phyloP scores from a whole-genome alignment of 2,329 filamentous ascomycete genomes.

The Cordyceps pruinosa region DNA sequence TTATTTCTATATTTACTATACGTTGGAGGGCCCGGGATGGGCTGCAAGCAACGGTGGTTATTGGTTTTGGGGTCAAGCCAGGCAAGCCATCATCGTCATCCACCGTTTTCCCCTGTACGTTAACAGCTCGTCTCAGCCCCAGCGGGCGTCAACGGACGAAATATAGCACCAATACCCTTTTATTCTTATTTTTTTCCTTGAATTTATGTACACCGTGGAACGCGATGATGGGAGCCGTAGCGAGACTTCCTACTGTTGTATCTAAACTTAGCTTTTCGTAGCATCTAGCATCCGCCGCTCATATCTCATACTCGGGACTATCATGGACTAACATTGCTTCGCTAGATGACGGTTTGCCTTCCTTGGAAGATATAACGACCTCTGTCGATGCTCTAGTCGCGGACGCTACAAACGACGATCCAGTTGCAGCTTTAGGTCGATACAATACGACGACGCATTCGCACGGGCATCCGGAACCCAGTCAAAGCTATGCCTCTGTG shows the following conservation, averaged over 20 bases:
- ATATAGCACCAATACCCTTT: constrained; percentile 33
- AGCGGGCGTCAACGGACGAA: constrained; percentile 32
- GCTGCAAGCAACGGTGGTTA: constrained; percentile 18
- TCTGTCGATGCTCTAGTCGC: constrained; percentile 65
- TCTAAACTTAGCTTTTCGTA: constrained; percentile 27
- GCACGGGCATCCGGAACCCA: constrained; percentile 1
- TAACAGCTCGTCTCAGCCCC: constrained; percentile 40
- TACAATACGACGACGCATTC: constrained; percentile 14
- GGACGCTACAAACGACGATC: constrained; percentile 40
- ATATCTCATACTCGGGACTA: constrained; percentile 16
- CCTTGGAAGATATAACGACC: constrained; percentile 52
- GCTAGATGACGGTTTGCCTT: constrained; percentile 57
- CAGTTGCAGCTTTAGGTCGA: background rate
- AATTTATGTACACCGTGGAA: constrained; percentile 39
- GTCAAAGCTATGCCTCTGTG: background rate
- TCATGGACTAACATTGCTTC: constrained; percentile 35
- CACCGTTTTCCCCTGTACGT: constrained; percentile 56
- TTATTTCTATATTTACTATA: constrained; percentile 14
- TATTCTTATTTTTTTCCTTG: constrained; percentile 26
- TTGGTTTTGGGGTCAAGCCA: constrained; percentile 35
- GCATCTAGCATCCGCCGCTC: constrained; percentile 21
- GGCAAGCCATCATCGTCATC: constrained; percentile 68
- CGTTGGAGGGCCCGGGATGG: constrained; percentile 21
- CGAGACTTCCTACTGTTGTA: constrained; percentile 36
- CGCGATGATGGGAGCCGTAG: constrained; percentile 57